Evolutionary conservation across 495 filamentous ascomycete species (phyloP).

Genomic region (Astrothelium macrocarpum): DNA sequence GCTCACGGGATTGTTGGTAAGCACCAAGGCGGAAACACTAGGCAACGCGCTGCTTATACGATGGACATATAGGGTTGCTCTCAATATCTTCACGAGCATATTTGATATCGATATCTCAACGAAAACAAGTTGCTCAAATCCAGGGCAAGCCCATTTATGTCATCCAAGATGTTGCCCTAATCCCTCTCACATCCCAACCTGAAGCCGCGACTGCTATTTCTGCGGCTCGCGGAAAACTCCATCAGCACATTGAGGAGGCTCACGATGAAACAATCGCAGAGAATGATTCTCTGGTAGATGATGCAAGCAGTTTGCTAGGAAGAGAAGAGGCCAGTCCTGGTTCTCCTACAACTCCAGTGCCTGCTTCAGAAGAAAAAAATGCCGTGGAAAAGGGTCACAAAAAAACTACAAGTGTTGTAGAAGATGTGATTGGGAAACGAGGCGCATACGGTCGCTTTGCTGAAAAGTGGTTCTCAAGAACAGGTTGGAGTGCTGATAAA

Average conservation of each 20-base stretch:
- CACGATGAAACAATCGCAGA: conserved; percentile 33
- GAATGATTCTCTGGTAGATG: conserved; percentile 25
- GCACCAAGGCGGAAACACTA: conserved; percentile 16
- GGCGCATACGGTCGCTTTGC: conserved; percentile 82
- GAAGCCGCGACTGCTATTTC: conserved; percentile 64
- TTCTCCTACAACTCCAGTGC: conserved; percentile 4
- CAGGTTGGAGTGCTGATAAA: conserved; percentile 59
- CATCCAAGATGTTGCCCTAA: conserved; percentile 75
- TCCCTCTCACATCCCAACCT: conserved; percentile 64
- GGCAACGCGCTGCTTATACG: conserved; percentile 7
- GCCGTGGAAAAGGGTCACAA: conserved; percentile 19
- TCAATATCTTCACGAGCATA: conserved; percentile 49
- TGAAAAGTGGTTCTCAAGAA: conserved; percentile 76
- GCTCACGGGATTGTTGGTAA: conserved; percentile 79
- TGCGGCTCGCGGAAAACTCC: conserved; percentile 47
- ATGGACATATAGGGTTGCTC: conserved; percentile 57
- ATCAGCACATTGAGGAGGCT: conserved; percentile 33
- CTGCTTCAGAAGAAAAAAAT: conserved; percentile 12
- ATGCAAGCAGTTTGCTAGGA: not conserved
- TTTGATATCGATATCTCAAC: conserved; percentile 71
- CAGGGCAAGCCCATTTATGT: conserved; percentile 73
- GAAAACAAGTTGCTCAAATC: conserved; percentile 81
- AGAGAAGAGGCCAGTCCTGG: not conserved
- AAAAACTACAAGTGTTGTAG: conserved; percentile 52
- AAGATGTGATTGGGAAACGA: conserved; percentile 72